phyloP scores from a whole-genome alignment of 2,329 filamentous ascomycete genomes.

The Fusarium sp. region DNA sequence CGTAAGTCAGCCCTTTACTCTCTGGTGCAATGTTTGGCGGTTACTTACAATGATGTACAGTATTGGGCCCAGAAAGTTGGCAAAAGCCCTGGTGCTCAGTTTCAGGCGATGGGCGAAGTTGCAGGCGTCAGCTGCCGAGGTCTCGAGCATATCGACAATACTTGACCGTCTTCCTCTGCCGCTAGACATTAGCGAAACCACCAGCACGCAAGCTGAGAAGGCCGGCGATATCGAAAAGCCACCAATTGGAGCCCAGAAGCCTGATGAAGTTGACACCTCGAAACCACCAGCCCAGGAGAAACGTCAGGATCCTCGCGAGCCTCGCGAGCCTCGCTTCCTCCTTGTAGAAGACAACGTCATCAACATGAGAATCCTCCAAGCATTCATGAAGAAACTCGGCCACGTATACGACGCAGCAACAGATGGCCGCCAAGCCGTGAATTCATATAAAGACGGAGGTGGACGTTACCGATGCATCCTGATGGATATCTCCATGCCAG shows the following conservation, averaged over 20 bases:
- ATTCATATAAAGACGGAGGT: slow-evolving; percentile 40
- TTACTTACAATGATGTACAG: slow-evolving; percentile 32
- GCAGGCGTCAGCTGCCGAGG: slow-evolving; percentile 10
- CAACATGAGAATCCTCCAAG: slow-evolving; percentile 48
- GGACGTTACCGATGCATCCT: slow-evolving; percentile 46
- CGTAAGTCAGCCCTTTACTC: slow-evolving; percentile 40
- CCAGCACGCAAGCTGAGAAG: neutral
- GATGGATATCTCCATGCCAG: slow-evolving; percentile 65
- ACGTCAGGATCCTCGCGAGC: neutral
- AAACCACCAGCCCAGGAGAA: neutral
- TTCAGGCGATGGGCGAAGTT: slow-evolving; percentile 43
- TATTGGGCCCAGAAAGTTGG: slow-evolving; percentile 51
- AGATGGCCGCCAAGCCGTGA: slow-evolving; percentile 48
- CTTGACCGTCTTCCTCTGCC: slow-evolving; percentile 7
- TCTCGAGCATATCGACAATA: slow-evolving; percentile 22
- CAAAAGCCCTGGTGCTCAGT: slow-evolving; percentile 45
- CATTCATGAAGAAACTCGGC: slow-evolving; percentile 49
- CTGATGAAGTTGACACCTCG: neutral
- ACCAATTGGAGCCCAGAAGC: neutral
- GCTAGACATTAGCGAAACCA: neutral
- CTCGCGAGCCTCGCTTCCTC: slow-evolving; percentile 38
- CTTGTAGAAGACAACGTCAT: slow-evolving; percentile 55
- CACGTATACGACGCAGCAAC: slow-evolving; percentile 42
- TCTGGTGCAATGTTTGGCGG: neutral
- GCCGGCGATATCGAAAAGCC: neutral